A percentile compares a stretch with the other conserved stretches of the same genome.
phyloP scores from a whole-genome alignment of 2,329 filamentous ascomycete species.

The Talaromyces verruculosus region DNA sequence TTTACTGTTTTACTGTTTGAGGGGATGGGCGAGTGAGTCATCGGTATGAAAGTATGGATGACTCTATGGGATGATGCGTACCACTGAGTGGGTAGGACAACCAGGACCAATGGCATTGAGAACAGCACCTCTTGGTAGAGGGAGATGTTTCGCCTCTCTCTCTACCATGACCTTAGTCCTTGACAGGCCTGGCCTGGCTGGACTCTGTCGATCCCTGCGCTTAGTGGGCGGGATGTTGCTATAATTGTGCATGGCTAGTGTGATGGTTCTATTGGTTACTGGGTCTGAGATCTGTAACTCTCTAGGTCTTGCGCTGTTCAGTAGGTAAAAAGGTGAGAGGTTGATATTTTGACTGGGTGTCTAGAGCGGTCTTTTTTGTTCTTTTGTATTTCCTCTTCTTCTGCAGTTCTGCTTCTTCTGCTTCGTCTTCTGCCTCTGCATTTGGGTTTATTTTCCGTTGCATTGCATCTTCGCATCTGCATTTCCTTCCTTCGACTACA shows the following conservation, averaged over 20 bases:
- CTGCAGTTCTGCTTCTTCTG: background rate
- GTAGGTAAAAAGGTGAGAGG: background rate
- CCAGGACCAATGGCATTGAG: background rate
- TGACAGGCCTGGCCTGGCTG: background rate
- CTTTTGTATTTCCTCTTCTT: background rate
- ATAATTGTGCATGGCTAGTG: constrained; percentile 3
- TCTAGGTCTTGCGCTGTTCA: background rate
- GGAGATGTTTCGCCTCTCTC: background rate
- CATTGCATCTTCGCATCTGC: background rate
- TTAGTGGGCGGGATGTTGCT: background rate
- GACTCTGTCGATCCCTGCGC: background rate
- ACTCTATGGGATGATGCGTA: background rate
- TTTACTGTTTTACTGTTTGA: no score
- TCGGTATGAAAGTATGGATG: background rate
- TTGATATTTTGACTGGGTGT: background rate
- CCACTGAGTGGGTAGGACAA: background rate
- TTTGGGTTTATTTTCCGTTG: constrained; percentile 7
- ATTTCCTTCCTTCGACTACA: background rate
- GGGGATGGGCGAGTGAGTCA: background rate
- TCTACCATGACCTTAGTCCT: no score
- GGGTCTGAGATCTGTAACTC: constrained; percentile 2
- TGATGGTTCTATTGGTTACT: background rate
- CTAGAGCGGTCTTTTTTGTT: constrained; percentile 12
- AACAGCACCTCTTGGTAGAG: background rate
- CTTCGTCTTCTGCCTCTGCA: background rate